phyloP scores from a whole-genome alignment of 805 yeast species.

The Candida tallmaniae region DNA sequence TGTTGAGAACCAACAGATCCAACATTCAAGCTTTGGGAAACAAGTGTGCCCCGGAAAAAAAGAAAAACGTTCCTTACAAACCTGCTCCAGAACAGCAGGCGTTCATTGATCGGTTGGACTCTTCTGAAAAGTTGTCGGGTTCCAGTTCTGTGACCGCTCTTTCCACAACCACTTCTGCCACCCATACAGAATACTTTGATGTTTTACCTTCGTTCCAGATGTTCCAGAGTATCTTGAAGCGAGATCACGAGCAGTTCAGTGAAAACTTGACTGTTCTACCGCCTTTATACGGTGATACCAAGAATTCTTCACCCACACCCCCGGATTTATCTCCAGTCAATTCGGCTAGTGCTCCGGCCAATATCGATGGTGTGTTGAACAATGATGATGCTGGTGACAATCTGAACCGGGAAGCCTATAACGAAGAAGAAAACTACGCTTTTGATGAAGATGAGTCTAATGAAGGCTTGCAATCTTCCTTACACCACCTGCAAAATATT shows the following conservation, averaged over 20 bases:
- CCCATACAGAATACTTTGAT: conserved; percentile 44
- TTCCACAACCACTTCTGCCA: conserved; percentile 20
- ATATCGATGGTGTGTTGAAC: conserved; percentile 3
- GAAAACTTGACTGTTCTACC: conserved; percentile 30
- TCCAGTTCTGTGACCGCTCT: conserved; percentile 13
- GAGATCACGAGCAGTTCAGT: conserved; percentile 37
- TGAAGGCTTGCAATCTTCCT: conserved; percentile 7
- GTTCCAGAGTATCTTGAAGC: conserved; percentile 49
- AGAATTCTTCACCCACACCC: conserved; percentile 25
- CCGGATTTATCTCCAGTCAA: conserved; percentile 16
- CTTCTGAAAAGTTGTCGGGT: no score
- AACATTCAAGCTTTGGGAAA: not conserved
- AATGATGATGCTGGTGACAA: not conserved
- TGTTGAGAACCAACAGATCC: conserved; percentile 2
- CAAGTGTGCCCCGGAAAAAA: not conserved
- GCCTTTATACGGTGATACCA: conserved; percentile 34
- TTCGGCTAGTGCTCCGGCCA: not conserved
- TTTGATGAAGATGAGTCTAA: conserved; percentile 13
- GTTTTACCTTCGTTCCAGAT: conserved; percentile 66
- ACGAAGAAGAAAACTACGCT: conserved; percentile 16
- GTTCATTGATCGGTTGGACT: conserved; percentile 28
- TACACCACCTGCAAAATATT: conserved; percentile 7
- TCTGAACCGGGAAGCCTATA: conserved; percentile 4
- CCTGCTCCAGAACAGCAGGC: conserved; percentile 33
- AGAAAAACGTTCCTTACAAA: conserved; percentile 25